Percentiles rank a stretch among this genome's conserved stretches.
These are phyloP conservation scores for Boletus huronensis DNA, from an alignment of 768 basidiomycete genomes.

Conservation along the genomic window DNA sequence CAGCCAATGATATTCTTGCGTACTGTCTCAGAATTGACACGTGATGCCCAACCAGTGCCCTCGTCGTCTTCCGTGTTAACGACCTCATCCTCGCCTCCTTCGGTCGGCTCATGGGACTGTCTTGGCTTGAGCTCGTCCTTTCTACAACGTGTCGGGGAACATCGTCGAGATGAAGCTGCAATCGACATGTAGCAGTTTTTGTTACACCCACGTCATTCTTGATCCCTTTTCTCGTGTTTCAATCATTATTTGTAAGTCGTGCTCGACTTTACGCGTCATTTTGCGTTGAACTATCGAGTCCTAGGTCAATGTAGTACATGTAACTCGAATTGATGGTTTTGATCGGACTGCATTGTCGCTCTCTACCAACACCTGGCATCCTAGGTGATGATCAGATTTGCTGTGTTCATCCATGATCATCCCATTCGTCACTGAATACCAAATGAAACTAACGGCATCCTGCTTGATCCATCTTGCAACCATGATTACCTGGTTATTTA, in stretches of 20 bases:
- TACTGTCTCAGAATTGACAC: slow-evolving; percentile 22
- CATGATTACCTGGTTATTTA: not conserved
- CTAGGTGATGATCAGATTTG: not conserved
- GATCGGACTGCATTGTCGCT: not conserved
- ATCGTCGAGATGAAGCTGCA: not conserved
- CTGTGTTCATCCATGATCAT: not conserved
- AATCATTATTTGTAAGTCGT: not conserved
- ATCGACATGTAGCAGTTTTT: not conserved
- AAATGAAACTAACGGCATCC: not conserved
- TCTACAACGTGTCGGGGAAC: slow-evolving; percentile 8
- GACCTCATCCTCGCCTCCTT: not conserved
- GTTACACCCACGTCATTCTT: not conserved
- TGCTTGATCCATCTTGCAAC: not conserved
- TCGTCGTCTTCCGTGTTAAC: not conserved
- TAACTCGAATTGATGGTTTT: not conserved
- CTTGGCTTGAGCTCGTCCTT: slow-evolving; percentile 19
- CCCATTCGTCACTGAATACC: not conserved
- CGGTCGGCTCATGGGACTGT: slow-evolving; percentile 20
- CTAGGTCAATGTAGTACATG: not conserved
- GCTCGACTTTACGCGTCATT: not conserved
- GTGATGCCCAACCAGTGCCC: slow-evolving; percentile 3
- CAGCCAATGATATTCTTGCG: slow-evolving; percentile 19
- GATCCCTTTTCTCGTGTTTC: not conserved
- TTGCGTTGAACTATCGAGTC: not conserved
- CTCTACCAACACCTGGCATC: not conserved